A percentile compares a stretch with the other conserved stretches of the same genome.
These are phyloP conservation scores for Schizonepeta tenuifolia DNA, from an alignment of 257 asterid genomes.

Conservation along the genomic window DNA sequence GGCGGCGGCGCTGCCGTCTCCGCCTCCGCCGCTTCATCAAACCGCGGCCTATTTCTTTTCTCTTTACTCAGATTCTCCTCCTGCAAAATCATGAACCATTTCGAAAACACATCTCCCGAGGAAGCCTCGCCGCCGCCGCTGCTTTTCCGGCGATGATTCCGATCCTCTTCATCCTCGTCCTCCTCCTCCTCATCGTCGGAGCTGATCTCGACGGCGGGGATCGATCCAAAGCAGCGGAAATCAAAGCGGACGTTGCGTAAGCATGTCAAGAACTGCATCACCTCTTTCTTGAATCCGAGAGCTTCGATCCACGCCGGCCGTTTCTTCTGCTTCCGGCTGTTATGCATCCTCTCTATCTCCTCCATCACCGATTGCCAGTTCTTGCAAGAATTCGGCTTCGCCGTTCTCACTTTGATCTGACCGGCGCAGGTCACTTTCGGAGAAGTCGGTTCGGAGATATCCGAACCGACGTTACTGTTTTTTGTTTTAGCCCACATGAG, in stretches of 20 bases:
- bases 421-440: constrained; percentile 96
- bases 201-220: constrained; percentile 53
- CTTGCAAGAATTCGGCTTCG: constrained; percentile 64
- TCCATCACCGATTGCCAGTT: constrained; percentile 95
- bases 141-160: background rate
- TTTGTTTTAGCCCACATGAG: constrained; percentile 56
- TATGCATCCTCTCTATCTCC: constrained; percentile 83
- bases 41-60: constrained; percentile 1
- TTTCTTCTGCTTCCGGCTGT: constrained; percentile 49
- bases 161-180: constrained; percentile 19
- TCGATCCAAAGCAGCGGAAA: constrained; percentile 77
- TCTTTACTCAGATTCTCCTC: constrained; percentile 44
- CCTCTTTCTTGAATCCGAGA: constrained; percentile 76
- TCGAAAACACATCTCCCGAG: constrained; percentile 64
- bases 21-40: background rate
- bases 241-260: constrained; percentile 66
- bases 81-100: constrained; percentile 87
- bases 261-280: constrained; percentile 80
- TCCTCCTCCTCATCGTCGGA: constrained; percentile 73
- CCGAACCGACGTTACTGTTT: constrained; percentile 28
- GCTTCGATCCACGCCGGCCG: constrained; percentile 62
- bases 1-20: constrained; percentile 57
- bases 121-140: constrained; percentile 27
- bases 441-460: constrained; percentile 72
- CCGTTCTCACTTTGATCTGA: constrained; percentile 62